Percentiles rank a stretch among this genome's conserved stretches.
Evolutionary conservation across 2,329 filamentous ascomycete species (phyloP).

Genomic region (Parastagonospora nodorum): DNA sequence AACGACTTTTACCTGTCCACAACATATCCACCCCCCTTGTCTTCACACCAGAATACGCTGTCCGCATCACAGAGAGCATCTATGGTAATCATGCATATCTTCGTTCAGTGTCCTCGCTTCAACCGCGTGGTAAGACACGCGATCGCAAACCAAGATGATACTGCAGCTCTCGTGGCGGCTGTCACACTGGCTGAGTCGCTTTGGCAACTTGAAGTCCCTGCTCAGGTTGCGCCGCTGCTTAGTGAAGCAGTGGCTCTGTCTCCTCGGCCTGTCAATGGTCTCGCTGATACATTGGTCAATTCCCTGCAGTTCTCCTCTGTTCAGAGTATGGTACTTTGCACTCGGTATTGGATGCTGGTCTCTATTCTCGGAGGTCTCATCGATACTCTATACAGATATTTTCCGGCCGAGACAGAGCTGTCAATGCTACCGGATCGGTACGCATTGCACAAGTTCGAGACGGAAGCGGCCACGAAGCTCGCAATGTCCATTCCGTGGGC

Average conservation of each 20-base stretch:
- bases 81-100: constrained; percentile 35
- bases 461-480: constrained; percentile 23
- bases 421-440: constrained; percentile 24
- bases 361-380: constrained; percentile 28
- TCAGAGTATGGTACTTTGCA: constrained; percentile 27
- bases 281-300: constrained; percentile 26
- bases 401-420: constrained; percentile 17
- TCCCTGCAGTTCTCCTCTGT: constrained; percentile 28
- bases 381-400: constrained; percentile 30
- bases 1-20: constrained; percentile 33
- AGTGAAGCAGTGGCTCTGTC: constrained; percentile 14
- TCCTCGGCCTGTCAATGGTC: constrained; percentile 14
- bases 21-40: constrained; percentile 23
- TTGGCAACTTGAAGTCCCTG: constrained; percentile 21
- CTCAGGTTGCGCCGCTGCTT: constrained; percentile 21
- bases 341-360: constrained; percentile 34
- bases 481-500: constrained; percentile 31
- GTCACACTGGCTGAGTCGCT: constrained; percentile 27
- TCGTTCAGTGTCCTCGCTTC: constrained; percentile 34
- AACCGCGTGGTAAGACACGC: constrained; percentile 27
- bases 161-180: constrained; percentile 22
- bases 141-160: constrained; percentile 22
- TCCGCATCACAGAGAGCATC: constrained; percentile 26
- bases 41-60: constrained; percentile 2
- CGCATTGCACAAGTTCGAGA: constrained; percentile 19